Evolutionary conservation across 129 eudicot genomes (phyloP), one percentile per base, ranked within the genome.

Genomic region (Arctium minus): DNA sequence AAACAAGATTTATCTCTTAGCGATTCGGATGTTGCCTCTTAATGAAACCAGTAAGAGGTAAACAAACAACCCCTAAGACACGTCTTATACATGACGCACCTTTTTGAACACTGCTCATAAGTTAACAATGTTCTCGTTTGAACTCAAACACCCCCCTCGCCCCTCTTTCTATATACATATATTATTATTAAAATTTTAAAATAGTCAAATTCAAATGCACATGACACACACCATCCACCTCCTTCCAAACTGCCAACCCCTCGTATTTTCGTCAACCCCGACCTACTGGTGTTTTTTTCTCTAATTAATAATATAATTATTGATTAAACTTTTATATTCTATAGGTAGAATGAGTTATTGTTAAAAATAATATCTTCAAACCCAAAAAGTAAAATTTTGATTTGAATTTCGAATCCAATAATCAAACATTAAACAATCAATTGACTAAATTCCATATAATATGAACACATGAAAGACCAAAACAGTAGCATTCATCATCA

Each of bases 361-460:
- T 15, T 70, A 5, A 70, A 50, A 72, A 78, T 40, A 39, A 84
- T 72, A 72, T 62, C 70, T 83, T 1, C 22, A 60, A 62, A 78
- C 6, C 29, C 74, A 42, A 81, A 81, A 81, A 33, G 67, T 42
- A 79, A 73, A 73, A 42, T 12, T 33, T 62, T 27, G 79, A 81
- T 73, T 73, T 60, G 73, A 73, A 81, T 38, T 42, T 74, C 40
- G 87, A 78, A 79, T 79, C 87, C 42, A 65, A 74, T 64, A 36
- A 78, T 12, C 32, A 73, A 83, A 67, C 31, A 62, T 65, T 84
- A 72, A 72, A 72, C 83, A 78, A 72, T 74, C 79, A 84, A 84
- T 73, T 72, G 81, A 72, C 82, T 78, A 60, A 64, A 60, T 84
- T 42, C 60, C 83, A 78, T 42, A 65, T 17, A 10, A 73, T 62